Evolutionary conservation across 2,329 filamentous ascomycete genomes (phyloP), one percentile per base, ranked within the genome.

Genomic region (Colletotrichum gloeosporioides): DNA sequence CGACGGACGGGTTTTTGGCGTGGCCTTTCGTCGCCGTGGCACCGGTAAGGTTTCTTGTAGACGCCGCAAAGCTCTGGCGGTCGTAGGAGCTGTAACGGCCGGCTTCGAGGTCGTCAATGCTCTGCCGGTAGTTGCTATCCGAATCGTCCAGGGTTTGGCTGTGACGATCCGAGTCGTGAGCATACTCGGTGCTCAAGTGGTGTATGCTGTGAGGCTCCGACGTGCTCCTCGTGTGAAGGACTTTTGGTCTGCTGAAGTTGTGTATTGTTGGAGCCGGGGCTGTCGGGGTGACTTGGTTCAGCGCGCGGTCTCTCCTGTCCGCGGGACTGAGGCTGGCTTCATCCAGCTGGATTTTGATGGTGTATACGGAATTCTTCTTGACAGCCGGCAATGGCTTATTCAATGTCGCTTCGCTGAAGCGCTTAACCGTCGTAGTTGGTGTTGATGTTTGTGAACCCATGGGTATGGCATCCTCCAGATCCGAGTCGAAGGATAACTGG

Each of bases 331-430:
- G 13, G 32, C 72, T 77, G 22, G 59, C 44, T 61, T 74, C 69
- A 61, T 77, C 77, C 12, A 78, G 66, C 29, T 76, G 71, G 9
- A 76, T 77, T 5, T 77, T 75, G 55, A 78, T 77, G 32, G 76
- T 76, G 31, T 77, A 77, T 10, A 77, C 69, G 15, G 75, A 77
- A 15, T 76, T 18, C 12, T 77, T 75, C 53, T 66, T 74, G 8
- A 39, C 29, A 8, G 76, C 73, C 7, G 82, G 82, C 12, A 83
- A 75, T 1, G 82, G 82, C 65, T 83, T 83, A 77, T 83, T 83
- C 18, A 83, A 71, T 4, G 25, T 69, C 12, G 25, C 36, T 9
- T 61, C 59, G 44, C 65, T 69, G 36, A 69, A 74, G 16, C 57
- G 59, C 36, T 34, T 76, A 8, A 29, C 15, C 25, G 34, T 34